These are phyloP conservation scores for Plicaturopsis crispa DNA, from an alignment of 768 basidiomycete species.

Conservation along the genomic window DNA sequence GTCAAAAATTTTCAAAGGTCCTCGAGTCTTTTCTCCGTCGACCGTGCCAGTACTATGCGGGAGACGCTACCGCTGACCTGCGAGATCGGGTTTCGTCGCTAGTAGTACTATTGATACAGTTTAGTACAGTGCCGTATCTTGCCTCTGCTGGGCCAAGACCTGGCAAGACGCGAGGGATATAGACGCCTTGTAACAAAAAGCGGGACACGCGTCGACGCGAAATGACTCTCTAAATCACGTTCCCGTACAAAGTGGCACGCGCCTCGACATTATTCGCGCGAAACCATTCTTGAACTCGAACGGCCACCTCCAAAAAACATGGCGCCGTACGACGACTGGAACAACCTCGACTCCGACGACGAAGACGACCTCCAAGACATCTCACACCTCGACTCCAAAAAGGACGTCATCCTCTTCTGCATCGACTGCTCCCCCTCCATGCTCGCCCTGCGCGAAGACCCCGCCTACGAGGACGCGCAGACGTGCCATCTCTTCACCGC, in stretches of 20 bases:
- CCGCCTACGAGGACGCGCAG: constrained; percentile 54
- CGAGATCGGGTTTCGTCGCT: too few species aligned
- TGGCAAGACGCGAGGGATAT: too few species aligned
- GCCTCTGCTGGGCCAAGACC: too few species aligned
- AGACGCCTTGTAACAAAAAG: too few species aligned
- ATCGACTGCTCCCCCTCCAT: constrained; percentile 93
- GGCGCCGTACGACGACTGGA: constrained; percentile 78
- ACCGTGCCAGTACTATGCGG: too few species aligned
- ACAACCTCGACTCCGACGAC: constrained; percentile 70
- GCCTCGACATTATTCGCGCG: constrained; percentile 6
- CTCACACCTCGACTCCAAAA: constrained; percentile 66
- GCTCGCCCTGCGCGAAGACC: constrained; percentile 64
- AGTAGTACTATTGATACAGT: too few species aligned
- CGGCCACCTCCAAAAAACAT: constrained; percentile 28
- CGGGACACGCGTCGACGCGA: too few species aligned
- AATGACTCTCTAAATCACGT: too few species aligned
- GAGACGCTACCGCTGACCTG: too few species aligned
- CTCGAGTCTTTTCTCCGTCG: too few species aligned
- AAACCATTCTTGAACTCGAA: not conserved
- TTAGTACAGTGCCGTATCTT: too few species aligned
- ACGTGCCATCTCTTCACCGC: constrained; percentile 75
- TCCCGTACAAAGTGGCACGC: not conserved
- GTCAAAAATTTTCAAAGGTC: too few species aligned
- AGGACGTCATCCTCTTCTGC: constrained; percentile 89
- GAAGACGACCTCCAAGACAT: constrained; percentile 74